Percentiles rank a stretch among this genome's conserved stretches.
phyloP scores from a whole-genome alignment of 2,329 filamentous ascomycete species.

The Drechslerella dactyloides region DNA sequence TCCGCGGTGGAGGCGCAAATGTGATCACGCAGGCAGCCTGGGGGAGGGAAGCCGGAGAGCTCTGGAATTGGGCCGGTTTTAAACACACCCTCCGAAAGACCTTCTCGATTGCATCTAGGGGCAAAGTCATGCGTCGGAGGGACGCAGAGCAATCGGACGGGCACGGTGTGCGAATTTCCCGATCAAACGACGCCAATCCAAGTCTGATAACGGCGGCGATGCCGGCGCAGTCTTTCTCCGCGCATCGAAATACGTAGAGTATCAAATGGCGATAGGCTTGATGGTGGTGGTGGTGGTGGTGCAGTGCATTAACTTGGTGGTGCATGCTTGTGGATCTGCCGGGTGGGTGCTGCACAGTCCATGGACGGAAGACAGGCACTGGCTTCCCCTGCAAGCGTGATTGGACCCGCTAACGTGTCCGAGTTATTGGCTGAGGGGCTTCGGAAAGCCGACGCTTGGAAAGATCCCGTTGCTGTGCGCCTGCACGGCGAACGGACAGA shows the following conservation, averaged over 20 bases:
- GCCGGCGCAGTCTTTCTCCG: background rate
- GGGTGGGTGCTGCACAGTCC: background rate
- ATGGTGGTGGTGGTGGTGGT: background rate
- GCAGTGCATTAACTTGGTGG: no score
- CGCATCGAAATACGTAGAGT: no score
- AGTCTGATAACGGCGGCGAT: background rate
- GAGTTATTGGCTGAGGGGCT: conserved; percentile 40
- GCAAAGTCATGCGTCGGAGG: background rate
- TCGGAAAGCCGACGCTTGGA: conserved; percentile 28
- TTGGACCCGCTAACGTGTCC: conserved; percentile 49
- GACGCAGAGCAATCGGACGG: background rate
- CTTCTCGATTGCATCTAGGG: background rate
- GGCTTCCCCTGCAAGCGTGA: conserved; percentile 25
- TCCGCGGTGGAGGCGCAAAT: conserved; percentile 26
- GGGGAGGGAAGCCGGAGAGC: conserved; percentile 22
- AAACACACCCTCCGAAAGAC: conserved; percentile 21
- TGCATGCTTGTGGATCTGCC: background rate
- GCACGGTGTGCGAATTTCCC: background rate
- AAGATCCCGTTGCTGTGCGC: conserved; percentile 24
- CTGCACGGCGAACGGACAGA: background rate
- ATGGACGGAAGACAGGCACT: background rate
- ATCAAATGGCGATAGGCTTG: conserved; percentile 3
- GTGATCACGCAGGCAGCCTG: conserved; percentile 27
- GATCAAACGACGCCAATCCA: background rate
- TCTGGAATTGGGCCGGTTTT: conserved; percentile 20